Evolutionary conservation across 106 monocot species (phyloP).

Genomic region (Ottelia alismoides): DNA sequence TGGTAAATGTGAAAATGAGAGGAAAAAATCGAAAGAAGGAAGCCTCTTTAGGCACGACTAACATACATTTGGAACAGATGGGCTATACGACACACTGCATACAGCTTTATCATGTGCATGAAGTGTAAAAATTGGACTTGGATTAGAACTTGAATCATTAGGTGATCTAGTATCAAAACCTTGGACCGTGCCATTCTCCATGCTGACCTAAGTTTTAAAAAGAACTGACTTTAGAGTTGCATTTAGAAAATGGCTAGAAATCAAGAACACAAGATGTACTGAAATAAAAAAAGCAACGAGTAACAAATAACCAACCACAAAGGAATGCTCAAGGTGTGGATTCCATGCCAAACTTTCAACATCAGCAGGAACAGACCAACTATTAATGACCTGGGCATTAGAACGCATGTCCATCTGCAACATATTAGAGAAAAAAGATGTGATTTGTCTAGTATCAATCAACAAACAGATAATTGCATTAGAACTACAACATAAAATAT

Average conservation of each 20-base stretch:
- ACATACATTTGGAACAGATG: conserved; percentile 49
- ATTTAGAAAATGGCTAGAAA: no score
- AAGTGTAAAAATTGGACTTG: conserved; percentile 50
- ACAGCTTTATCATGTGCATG: conserved; percentile 89
- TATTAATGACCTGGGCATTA: conserved; percentile 18
- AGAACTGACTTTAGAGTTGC: no score
- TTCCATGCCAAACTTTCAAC: conserved; percentile 95
- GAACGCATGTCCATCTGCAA: conserved; percentile 70
- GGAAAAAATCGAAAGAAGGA: background rate
- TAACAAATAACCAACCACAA: conserved; percentile 36
- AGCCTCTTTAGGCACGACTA: background rate
- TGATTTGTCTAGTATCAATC: background rate
- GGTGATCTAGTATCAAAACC: conserved; percentile 68
- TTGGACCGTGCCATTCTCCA: conserved; percentile 88
- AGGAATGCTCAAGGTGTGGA: conserved; percentile 62
- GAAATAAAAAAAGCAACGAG: background rate
- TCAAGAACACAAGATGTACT: no score
- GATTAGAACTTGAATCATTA: conserved; percentile 28
- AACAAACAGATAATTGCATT: no score
- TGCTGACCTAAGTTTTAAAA: conserved; percentile 88
- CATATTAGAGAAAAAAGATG: background rate
- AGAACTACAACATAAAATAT: background rate
- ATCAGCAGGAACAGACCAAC: conserved; percentile 55
- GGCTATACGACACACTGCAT: conserved; percentile 56
- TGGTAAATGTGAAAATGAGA: no score